These are phyloP conservation scores for Pontederia crassipes DNA, from an alignment of 176 grass and related monocot species.

Conservation along the genomic window DNA sequence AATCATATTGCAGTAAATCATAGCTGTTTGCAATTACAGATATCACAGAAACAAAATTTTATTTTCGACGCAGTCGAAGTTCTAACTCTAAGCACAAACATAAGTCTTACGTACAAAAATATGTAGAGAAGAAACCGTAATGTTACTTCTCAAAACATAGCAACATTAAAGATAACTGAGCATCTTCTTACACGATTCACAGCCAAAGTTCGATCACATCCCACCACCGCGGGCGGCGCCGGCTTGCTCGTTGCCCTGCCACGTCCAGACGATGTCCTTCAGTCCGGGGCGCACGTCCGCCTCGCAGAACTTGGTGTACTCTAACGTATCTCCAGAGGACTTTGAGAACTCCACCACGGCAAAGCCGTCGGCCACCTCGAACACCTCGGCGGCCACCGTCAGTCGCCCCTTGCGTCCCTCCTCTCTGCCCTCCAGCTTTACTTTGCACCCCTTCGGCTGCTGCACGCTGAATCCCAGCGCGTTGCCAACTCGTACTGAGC, in stretches of 20 bases:
- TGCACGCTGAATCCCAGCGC: constrained; percentile 39
- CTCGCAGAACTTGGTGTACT: constrained; percentile 74
- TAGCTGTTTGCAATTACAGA: too few relatives aligned
- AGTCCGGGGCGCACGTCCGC: constrained; percentile 51
- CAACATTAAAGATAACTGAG: too few relatives aligned
- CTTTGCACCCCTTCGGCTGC: constrained; percentile 19
- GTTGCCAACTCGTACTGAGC: constrained; percentile 27
- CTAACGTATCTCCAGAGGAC: constrained; percentile 55
- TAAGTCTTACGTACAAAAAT: too few relatives aligned
- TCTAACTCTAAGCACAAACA: too few relatives aligned
- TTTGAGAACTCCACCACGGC: constrained; percentile 61
- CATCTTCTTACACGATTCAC: too few relatives aligned
- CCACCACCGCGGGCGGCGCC: not conserved
- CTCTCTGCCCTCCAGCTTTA: constrained; percentile 22
- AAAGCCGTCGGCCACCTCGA: not conserved
- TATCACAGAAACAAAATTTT: too few relatives aligned
- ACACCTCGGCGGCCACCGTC: constrained; percentile 31
- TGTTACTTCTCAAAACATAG: too few relatives aligned
- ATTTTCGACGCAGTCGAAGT: too few relatives aligned
- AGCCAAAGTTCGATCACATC: not conserved
- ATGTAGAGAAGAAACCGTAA: too few relatives aligned
- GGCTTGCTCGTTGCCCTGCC: constrained; percentile 48
- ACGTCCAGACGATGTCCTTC: constrained; percentile 80
- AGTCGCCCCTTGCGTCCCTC: constrained; percentile 12
- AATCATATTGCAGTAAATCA: too few relatives aligned